Evolutionary conservation across 768 basidiomycete genomes (phyloP).

Genomic region (Candolleomyces efflorescens): DNA sequence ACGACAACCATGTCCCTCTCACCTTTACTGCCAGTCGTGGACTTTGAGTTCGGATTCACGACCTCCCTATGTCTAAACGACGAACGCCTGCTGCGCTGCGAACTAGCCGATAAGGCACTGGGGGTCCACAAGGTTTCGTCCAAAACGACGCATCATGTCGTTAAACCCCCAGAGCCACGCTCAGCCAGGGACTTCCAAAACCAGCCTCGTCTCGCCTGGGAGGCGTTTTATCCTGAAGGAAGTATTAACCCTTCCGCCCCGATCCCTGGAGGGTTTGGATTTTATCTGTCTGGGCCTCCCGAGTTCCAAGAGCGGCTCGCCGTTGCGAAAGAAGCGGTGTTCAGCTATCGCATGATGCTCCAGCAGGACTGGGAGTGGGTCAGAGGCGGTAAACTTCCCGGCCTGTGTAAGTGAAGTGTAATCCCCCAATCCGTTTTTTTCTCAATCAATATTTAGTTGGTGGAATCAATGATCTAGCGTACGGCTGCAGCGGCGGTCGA

Average conservation of each 20-base stretch:
- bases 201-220: conserved; percentile 44
- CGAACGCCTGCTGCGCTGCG: conserved; percentile 19
- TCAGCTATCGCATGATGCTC: conserved; percentile 68
- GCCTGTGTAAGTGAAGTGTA: conserved; percentile 48
- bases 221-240: conserved; percentile 56
- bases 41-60: conserved; percentile 38
- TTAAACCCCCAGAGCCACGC: conserved; percentile 22
- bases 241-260: conserved; percentile 53
- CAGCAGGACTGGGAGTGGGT: conserved; percentile 59
- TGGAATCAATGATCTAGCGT: conserved; percentile 52
- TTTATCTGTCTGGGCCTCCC: conserved; percentile 58
- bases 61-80: conserved; percentile 26
- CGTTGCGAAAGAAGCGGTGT: conserved; percentile 48
- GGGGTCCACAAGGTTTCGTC: conserved; percentile 47
- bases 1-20: neutral
- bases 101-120: conserved; percentile 38
- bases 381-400: conserved; percentile 77
- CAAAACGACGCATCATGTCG: conserved; percentile 28
- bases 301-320: conserved; percentile 34
- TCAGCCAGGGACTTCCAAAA: conserved; percentile 3
- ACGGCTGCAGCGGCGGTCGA: conserved; percentile 66
- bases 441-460: conserved; percentile 37
- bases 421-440: neutral
- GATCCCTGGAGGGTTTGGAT: conserved; percentile 62
- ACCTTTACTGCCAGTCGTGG: conserved; percentile 22